These are phyloP conservation scores for Kodamaea ohmeri DNA, from an alignment of 1,139 yeast genomes.

Conservation along the genomic window DNA sequence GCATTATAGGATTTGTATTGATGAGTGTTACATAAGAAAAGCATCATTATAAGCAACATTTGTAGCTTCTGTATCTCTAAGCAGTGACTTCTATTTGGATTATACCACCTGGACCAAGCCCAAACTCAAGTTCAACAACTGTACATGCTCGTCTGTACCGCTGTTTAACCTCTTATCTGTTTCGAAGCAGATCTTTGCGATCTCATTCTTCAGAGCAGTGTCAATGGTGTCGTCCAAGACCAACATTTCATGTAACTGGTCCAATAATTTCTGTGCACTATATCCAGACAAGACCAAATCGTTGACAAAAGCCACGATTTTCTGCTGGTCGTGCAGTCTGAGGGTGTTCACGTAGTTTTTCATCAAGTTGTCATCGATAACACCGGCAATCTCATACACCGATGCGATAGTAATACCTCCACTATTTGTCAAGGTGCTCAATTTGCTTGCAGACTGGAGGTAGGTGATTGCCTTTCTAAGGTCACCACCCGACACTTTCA, in stretches of 20 bases:
- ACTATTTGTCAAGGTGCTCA: conserved; percentile 35
- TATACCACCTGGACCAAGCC: conserved; percentile 32
- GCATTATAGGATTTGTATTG: too few species aligned
- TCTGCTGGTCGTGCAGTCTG: conserved; percentile 32
- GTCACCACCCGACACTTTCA: conserved; percentile 79
- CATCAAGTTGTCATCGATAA: conserved; percentile 61
- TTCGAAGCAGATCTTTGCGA: conserved; percentile 65
- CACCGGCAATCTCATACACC: conserved; percentile 80
- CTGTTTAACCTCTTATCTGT: conserved; percentile 73
- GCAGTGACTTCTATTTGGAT: too few species aligned
- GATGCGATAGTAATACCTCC: conserved; percentile 40
- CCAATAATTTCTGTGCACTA: conserved; percentile 77
- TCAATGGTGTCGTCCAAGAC: conserved; percentile 55
- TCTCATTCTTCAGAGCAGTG: conserved; percentile 58
- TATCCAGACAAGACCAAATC: conserved; percentile 72
- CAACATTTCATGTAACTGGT: conserved; percentile 75
- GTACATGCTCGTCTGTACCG: conserved; percentile 91
- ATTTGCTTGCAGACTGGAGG: conserved; percentile 80
- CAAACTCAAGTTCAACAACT: conserved; percentile 66
- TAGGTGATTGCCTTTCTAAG: conserved; percentile 89
- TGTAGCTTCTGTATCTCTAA: too few species aligned
- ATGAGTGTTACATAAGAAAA: too few species aligned
- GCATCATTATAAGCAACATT: too few species aligned
- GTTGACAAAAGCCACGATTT: conserved; percentile 49
- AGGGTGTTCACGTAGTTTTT: conserved; percentile 40